Percentiles rank a stretch among this genome's conserved stretches.
phyloP scores from a whole-genome alignment of 2,329 filamentous ascomycete species.

The Diplodia intermedia region DNA sequence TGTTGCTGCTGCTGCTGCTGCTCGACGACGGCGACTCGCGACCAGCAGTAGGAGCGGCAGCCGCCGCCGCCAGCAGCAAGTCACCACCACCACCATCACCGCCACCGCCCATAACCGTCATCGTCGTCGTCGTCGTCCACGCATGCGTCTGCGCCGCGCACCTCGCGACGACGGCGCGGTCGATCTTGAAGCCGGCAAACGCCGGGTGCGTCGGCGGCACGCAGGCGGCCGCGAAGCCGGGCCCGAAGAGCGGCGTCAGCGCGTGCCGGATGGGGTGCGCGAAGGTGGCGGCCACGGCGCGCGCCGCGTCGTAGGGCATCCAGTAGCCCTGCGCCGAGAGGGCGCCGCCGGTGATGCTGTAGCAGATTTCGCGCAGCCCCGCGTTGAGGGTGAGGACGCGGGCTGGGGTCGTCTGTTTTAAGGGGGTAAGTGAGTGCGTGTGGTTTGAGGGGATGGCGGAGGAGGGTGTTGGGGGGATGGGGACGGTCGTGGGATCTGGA shows the following conservation, averaged over 20 bases:
- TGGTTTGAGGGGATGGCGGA: neutral
- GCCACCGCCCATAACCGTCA: too few species aligned
- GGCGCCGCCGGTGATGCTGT: conserved; percentile 93
- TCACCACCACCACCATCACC: too few species aligned
- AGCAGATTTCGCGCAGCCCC: conserved; percentile 85
- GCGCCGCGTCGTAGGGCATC: conserved; percentile 90
- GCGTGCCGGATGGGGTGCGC: conserved; percentile 84
- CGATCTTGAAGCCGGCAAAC: conserved; percentile 60
- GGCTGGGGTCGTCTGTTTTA: conserved; percentile 77
- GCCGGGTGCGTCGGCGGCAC: conserved; percentile 62
- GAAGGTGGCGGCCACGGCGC: conserved; percentile 86
- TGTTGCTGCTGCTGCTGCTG: too few species aligned
- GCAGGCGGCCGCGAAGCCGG: conserved; percentile 76
- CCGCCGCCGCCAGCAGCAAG: too few species aligned
- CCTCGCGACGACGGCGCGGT: conserved; percentile 47
- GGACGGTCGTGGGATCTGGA: too few species aligned
- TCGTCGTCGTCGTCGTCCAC: conserved; percentile 38
- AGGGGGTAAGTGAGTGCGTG: conserved; percentile 32
- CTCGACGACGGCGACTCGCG: too few species aligned
- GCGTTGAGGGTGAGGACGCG: conserved; percentile 75
- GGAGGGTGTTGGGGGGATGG: neutral
- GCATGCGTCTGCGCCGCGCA: conserved; percentile 48
- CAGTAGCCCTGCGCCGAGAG: conserved; percentile 95
- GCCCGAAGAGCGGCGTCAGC: conserved; percentile 88
- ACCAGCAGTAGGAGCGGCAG: too few species aligned